phyloP scores from a whole-genome alignment of 1,284 basidiomycete genomes.

The Cutaneotrichosporon spelunceum region DNA sequence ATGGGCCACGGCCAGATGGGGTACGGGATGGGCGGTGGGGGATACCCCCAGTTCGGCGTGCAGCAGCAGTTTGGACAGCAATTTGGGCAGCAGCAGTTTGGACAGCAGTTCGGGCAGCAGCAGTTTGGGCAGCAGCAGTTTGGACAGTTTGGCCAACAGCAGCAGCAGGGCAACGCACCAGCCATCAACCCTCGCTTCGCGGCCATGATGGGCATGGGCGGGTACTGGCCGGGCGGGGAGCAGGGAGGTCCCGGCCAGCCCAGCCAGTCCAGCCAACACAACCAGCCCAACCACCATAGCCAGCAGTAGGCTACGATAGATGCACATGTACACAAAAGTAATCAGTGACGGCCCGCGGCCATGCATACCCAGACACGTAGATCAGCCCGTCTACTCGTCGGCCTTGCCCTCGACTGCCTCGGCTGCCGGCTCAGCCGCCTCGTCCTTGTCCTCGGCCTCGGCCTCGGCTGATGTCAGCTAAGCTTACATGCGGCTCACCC shows the following conservation, averaged over 20 bases:
- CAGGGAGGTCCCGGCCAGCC: not conserved
- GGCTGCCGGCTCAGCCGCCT: not conserved
- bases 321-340: not conserved
- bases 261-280: not conserved
- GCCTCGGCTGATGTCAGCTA: not conserved
- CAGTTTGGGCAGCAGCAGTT: conserved; percentile 9
- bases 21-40: conserved; percentile 11
- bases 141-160: conserved; percentile 12
- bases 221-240: conserved; percentile 13
- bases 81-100: too few species aligned
- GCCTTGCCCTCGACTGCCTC: not conserved
- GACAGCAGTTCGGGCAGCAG: conserved; percentile 2
- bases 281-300: not conserved
- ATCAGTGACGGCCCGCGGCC: not conserved
- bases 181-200: conserved; percentile 50
- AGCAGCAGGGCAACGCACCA: conserved; percentile 23
- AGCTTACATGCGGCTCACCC: not conserved
- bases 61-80: conserved; percentile 9
- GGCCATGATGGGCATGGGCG: conserved; percentile 35
- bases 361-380: not conserved
- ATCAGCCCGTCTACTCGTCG: not conserved
- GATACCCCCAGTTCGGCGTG: not conserved
- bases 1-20: conserved; percentile 12
- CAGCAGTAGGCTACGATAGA: not conserved
- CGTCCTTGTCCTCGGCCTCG: not conserved